Evolutionary conservation across 2,329 filamentous ascomycete species (phyloP).

Genomic region (Xylariaceae sp.): DNA sequence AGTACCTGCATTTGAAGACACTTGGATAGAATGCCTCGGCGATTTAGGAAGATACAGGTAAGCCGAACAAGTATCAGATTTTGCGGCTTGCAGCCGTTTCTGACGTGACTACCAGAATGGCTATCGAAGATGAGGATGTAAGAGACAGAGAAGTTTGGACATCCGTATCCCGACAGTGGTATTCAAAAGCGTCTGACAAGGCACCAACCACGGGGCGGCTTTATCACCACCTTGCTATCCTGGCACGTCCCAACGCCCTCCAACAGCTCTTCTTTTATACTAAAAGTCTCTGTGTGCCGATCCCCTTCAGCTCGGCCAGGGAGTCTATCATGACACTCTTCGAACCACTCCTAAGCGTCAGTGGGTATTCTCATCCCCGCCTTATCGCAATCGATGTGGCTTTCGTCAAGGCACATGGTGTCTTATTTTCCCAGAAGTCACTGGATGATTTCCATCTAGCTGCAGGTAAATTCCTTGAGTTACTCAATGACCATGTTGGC

Average conservation of each 20-base stretch:
- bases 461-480: conserved; percentile 45
- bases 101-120: conserved; percentile 58
- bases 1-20: conserved; percentile 76
- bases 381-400: conserved; percentile 49
- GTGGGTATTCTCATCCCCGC: conserved; percentile 30
- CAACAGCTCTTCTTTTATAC: conserved; percentile 71
- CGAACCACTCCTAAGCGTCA: conserved; percentile 47
- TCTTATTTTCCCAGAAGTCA: conserved; percentile 55
- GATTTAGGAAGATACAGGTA: conserved; percentile 71
- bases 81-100: conserved; percentile 8
- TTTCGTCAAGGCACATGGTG: conserved; percentile 61
- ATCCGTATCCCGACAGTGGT: conserved; percentile 77
- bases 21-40: conserved; percentile 90
- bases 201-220: conserved; percentile 72
- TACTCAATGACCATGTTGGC: conserved; percentile 56
- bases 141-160: conserved; percentile 78
- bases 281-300: conserved; percentile 64
- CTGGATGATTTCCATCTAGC: conserved; percentile 44
- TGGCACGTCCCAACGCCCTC: conserved; percentile 65
- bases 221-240: conserved; percentile 83
- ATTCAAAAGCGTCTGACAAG: conserved; percentile 73
- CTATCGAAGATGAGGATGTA: conserved; percentile 79
- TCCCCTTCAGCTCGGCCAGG: conserved; percentile 63
- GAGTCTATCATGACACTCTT: conserved; percentile 70
- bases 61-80: conserved; percentile 9